Evolutionary conservation across 1,139 yeast genomes (phyloP), one percentile per base, ranked within the genome.

Genomic region (Magnusiomyces sp.): DNA sequence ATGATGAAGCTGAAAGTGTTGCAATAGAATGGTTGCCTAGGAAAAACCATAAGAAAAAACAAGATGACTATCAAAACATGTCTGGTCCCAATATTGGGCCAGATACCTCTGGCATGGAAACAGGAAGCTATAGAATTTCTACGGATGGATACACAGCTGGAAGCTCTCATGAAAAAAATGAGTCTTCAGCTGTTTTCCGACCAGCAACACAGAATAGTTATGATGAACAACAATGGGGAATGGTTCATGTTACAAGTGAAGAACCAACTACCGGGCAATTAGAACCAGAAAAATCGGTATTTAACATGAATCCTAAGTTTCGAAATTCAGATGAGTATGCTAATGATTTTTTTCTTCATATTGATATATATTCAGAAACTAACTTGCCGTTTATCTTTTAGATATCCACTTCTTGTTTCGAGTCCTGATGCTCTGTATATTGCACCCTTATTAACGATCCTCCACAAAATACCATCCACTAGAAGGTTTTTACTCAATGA

Each of bases 391-490:
- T 41, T n/a, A n/a, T 13, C 16, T 31, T 45, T 9, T 33, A 49
- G 51, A 33, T 39, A 71, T 1, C 67, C 73, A 0, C 59, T 73
- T 4, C 54, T 75, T 20, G 51, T 74, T 41, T 75, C 78, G 0
- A 55, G 62, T 1, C 54, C 61, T 19, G 59, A 62, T 10, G 66
- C 64, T 2, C 57, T 71, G 11, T 68, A 70, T 48, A 57, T 73
- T 46, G 72, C 72, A 9, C 72, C 78, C 0, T 50, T 74, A 23
- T 53, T 76, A 36, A 67, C 69, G 54, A 65, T 74, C n/a, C 55
- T 75, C n/a, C 71, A 72, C 45, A 62, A 68, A 39, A 65, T 76
- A 16, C 74, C 78, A 0, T 53, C 56, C 5, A 70, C 75, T 19
- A 61, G 72, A 16, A 64, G 65, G 37, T 59, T 66, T 0, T 56